These are phyloP conservation scores for Coemansia sp. DNA, from an alignment of 192 early-diverging fungal species.

Conservation along the genomic window DNA sequence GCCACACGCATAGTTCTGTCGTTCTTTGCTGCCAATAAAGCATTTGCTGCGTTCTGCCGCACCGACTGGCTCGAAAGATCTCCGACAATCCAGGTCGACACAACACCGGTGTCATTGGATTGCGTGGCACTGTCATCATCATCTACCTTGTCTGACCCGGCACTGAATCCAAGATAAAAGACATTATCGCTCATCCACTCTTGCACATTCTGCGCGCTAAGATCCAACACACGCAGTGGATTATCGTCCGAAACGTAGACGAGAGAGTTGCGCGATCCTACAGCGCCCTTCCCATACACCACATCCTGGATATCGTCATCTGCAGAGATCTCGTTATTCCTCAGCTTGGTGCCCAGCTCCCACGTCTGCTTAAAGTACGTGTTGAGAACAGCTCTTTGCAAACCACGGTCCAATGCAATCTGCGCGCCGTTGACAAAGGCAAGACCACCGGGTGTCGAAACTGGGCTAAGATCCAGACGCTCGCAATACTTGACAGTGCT, in stretches of 20 bases:
- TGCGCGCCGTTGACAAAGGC: slow-evolving; percentile 84
- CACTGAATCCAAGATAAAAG: slow-evolving; percentile 18
- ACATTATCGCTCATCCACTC: slow-evolving; percentile 31
- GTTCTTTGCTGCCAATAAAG: slow-evolving; percentile 44
- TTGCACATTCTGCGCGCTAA: slow-evolving; percentile 9
- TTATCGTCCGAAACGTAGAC: slow-evolving; percentile 42
- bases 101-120: neutral
- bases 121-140: neutral
- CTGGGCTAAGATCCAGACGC: slow-evolving; percentile 41
- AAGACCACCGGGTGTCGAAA: slow-evolving; percentile 44
- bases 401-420: slow-evolving; percentile 63
- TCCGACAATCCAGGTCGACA: slow-evolving; percentile 57
- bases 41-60: slow-evolving; percentile 53
- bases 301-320: slow-evolving; percentile 67
- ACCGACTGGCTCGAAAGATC: slow-evolving; percentile 60
- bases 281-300: slow-evolving; percentile 65
- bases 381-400: slow-evolving; percentile 57
- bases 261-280: slow-evolving; percentile 62
- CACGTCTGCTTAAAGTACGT: slow-evolving; percentile 59
- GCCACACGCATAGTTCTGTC: slow-evolving; percentile 36
- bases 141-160: neutral
- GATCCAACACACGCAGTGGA: slow-evolving; percentile 36
- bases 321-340: slow-evolving; percentile 57
- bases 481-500: slow-evolving; percentile 33
- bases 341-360: slow-evolving; percentile 53